Percentiles rank a stretch among this genome's conserved stretches.
phyloP scores from a whole-genome alignment of 2,329 filamentous ascomycete species.

The Arthrocladium fulminans region DNA sequence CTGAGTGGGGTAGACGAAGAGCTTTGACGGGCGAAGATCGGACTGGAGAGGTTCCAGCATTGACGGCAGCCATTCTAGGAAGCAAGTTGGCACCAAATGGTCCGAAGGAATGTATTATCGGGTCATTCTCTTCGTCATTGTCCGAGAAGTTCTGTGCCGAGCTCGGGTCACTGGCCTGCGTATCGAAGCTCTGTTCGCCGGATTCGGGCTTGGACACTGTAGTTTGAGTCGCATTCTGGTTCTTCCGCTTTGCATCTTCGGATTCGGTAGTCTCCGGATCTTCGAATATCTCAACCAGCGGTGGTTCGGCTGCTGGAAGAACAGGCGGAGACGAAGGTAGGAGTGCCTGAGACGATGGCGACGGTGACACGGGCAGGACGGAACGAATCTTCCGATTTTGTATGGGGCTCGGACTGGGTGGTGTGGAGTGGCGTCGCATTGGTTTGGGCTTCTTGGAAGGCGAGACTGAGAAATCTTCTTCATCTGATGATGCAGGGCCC shows the following conservation, averaged over 20 bases:
- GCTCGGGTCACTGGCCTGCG: slow-evolving; percentile 12
- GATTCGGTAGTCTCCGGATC: slow-evolving; percentile 39
- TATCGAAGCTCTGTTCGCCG: slow-evolving; percentile 24
- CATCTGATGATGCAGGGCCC: slow-evolving; percentile 21
- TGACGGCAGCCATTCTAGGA: slow-evolving; percentile 71
- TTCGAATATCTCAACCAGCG: slow-evolving; percentile 58
- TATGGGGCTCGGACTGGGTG: slow-evolving; percentile 40
- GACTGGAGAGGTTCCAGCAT: slow-evolving; percentile 53
- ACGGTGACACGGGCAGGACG: slow-evolving; percentile 68
- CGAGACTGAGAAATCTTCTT: slow-evolving; percentile 48
- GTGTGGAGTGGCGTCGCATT: slow-evolving; percentile 21
- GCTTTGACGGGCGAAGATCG: slow-evolving; percentile 16
- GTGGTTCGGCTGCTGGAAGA: slow-evolving; percentile 5
- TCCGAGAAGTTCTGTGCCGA: slow-evolving; percentile 54
- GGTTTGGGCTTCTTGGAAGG: slow-evolving; percentile 37
- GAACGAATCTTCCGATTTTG: slow-evolving; percentile 51
- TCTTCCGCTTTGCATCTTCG: slow-evolving; percentile 5
- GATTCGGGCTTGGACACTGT: slow-evolving; percentile 10
- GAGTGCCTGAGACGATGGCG: slow-evolving; percentile 44
- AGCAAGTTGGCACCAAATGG: slow-evolving; percentile 80
- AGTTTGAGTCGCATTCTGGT: slow-evolving; percentile 24
- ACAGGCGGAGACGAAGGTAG: slow-evolving; percentile 34
- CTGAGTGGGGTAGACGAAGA: slow-evolving; percentile 26
- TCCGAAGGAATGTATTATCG: slow-evolving; percentile 83
- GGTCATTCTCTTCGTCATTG: slow-evolving; percentile 88